Conservation (phyloP, 139 green algal genomes). For the Closterium sp. region DNA sequence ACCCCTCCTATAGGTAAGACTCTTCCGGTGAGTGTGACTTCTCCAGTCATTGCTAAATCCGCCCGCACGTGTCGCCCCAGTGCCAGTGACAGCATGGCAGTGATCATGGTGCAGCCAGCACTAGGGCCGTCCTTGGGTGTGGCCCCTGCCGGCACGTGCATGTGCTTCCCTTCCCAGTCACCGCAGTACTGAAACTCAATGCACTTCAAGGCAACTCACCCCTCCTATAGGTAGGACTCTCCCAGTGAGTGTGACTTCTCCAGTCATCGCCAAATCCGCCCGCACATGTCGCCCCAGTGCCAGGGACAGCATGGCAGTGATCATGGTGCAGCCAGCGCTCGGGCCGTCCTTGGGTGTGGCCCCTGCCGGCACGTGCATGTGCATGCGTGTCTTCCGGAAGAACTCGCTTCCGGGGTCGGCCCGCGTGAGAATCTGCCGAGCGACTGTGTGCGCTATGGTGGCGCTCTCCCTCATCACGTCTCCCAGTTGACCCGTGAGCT, state of each 20-base stretch:
- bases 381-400: constrained; percentile 71
- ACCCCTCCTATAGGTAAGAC: no score
- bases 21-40: constrained; percentile 91
- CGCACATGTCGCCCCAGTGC: constrained; percentile 73
- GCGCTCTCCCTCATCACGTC: constrained; percentile 83
- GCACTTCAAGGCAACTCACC: neutral
- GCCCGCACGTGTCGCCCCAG: constrained; percentile 66
- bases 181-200: neutral
- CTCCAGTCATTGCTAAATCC: constrained; percentile 89
- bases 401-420: neutral
- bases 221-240: constrained; percentile 66
- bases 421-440: constrained; percentile 63
- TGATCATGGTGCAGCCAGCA: constrained; percentile 89
- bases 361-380: constrained; percentile 84
- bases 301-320: constrained; percentile 89
- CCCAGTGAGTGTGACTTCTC: constrained; percentile 93
- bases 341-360: no score
- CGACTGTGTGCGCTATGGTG: constrained; percentile 89
- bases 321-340: constrained; percentile 70
- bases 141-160: constrained; percentile 91
- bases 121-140: constrained; percentile 93
- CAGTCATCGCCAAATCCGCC: constrained; percentile 85
- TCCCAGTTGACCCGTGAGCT: no score
- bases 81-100: constrained; percentile 87
- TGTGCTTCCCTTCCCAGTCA: constrained; percentile 56